A percentile compares a stretch with the other conserved stretches of the same genome.
Evolutionary conservation across 75 land plant species (phyloP).

Genomic region (Isoetes taiwanensis): DNA sequence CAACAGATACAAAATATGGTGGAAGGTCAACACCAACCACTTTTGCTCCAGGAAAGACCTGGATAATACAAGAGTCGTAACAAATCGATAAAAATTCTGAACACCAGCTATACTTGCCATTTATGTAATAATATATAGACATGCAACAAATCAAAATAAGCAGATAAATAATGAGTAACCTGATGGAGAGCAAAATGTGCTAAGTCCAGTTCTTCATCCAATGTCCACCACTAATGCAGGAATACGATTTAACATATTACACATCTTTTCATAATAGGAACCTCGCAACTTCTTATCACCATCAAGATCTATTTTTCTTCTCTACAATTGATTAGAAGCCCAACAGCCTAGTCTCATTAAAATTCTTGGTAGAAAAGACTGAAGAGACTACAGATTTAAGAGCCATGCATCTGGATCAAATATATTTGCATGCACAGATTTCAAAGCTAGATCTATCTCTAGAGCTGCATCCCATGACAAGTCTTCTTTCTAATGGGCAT

Average conservation of each 20-base stretch:
- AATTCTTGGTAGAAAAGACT: too few relatives aligned
- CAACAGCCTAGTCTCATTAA: background rate
- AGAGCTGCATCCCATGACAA: conserved; percentile 38
- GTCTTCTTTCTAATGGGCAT: conserved; percentile 32
- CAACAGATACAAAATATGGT: conserved; percentile 37
- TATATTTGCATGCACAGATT: conserved; percentile 36
- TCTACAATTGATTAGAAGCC: conserved; percentile 17
- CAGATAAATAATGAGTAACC: too few relatives aligned
- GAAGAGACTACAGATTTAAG: too few relatives aligned
- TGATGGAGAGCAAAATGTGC: conserved; percentile 37
- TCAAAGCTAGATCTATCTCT: conserved; percentile 38
- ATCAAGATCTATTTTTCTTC: conserved; percentile 33
- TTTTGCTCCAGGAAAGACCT: conserved; percentile 31
- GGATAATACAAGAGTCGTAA: background rate
- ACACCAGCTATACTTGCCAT: too few relatives aligned
- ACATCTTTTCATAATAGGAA: conserved; percentile 25
- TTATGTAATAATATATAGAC: too few relatives aligned
- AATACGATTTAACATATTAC: conserved; percentile 17
- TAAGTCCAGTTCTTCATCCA: conserved; percentile 35
- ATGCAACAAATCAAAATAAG: too few relatives aligned
- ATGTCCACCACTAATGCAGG: conserved; percentile 24
- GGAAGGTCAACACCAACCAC: conserved; percentile 32
- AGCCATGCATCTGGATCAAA: conserved; percentile 30
- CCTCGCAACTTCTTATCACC: conserved; percentile 27
- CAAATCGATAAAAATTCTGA: too few relatives aligned